These are phyloP conservation scores for Aureobasidium sp. DNA, from an alignment of 2,329 filamentous ascomycete genomes.

Conservation along the genomic window DNA sequence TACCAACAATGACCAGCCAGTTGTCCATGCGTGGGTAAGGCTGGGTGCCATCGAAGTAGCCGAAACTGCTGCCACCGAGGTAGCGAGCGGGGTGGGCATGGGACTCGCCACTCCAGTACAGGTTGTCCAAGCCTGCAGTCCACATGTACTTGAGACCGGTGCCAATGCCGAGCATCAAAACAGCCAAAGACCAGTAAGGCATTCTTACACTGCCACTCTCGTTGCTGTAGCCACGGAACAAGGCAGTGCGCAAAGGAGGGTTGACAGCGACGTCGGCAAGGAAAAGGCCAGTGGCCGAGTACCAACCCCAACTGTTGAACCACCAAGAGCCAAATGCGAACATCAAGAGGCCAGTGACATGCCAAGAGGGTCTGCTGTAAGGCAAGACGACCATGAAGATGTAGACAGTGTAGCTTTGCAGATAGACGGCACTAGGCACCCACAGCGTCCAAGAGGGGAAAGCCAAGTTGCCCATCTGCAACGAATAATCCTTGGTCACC, in stretches of 20 bases:
- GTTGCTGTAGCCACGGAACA: constrained; percentile 22
- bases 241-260: constrained; percentile 32
- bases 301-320: constrained; percentile 44
- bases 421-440: constrained; percentile 37
- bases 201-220: constrained; percentile 17
- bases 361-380: constrained; percentile 35
- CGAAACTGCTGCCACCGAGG: constrained; percentile 26
- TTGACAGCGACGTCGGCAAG: constrained; percentile 37
- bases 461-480: constrained; percentile 34
- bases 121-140: constrained; percentile 33
- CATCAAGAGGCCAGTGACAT: constrained; percentile 31
- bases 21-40: constrained; percentile 37
- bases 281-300: constrained; percentile 36
- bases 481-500: constrained; percentile 31
- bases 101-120: constrained; percentile 31
- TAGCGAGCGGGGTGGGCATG: constrained; percentile 38
- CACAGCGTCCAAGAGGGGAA: constrained; percentile 41
- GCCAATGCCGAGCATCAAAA: constrained; percentile 29
- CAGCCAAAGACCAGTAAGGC: constrained; percentile 31
- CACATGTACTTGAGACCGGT: constrained; percentile 39
- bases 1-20: constrained; percentile 38
- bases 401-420: constrained; percentile 43
- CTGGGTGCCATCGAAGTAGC: constrained; percentile 26
- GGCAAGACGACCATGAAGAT: constrained; percentile 42
- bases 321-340: constrained; percentile 42